Percentiles rank a stretch among this genome's conserved stretches.
Conservation (phyloP, 1,284 basidiomycete genomes). For the Ganoderma meredithae region DNA sequence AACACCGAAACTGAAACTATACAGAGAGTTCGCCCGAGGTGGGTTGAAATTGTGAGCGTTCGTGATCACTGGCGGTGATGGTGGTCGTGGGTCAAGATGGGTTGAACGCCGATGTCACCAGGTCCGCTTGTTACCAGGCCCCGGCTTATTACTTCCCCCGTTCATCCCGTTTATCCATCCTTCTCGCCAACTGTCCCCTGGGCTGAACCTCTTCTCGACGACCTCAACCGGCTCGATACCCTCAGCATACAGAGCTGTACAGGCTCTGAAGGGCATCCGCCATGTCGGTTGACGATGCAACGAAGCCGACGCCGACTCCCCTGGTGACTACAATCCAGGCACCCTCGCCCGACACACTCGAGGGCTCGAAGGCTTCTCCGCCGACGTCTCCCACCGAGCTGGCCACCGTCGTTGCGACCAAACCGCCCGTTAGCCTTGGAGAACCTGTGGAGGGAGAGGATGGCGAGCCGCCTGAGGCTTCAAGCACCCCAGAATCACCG, state of each 20-base stretch:
- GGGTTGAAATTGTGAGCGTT: not conserved
- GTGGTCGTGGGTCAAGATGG: constrained; percentile 5
- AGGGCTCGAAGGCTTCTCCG: not conserved
- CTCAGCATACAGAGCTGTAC: not conserved
- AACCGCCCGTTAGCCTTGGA: constrained; percentile 15
- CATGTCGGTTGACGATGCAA: constrained; percentile 10
- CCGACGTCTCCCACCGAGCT: constrained; percentile 22
- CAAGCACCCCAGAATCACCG: constrained; percentile 1
- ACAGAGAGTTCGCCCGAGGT: not conserved
- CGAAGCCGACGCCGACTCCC: constrained; percentile 5
- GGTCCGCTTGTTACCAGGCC: not conserved
- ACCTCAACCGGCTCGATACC: too few species aligned
- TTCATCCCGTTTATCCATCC: too few species aligned
- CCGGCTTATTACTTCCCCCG: not conserved
- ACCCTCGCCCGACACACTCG: not conserved
- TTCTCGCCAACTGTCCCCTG: not conserved
- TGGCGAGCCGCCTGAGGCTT: not conserved
- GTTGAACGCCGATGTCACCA: not conserved
- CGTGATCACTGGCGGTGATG: not conserved
- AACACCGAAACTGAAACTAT: not conserved
- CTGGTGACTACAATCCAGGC: not conserved
- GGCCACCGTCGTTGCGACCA: constrained; percentile 24
- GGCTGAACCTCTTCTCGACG: not conserved
- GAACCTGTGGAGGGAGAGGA: not conserved
- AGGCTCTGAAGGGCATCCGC: not conserved